These are phyloP conservation scores for Oxyria digyna DNA, from an alignment of 148 eudicot species.

Conservation along the genomic window DNA sequence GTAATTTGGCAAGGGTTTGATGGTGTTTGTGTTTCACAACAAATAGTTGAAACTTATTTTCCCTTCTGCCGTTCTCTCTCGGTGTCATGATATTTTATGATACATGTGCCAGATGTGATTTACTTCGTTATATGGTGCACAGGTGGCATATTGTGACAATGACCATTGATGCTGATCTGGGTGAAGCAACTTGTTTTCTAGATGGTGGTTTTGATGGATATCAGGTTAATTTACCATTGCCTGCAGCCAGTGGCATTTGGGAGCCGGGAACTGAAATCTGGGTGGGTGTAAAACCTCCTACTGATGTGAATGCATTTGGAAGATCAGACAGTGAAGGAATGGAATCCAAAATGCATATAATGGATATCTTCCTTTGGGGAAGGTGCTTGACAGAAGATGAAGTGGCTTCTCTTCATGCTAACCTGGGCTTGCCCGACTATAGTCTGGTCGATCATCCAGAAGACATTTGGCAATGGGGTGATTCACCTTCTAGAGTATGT, in stretches of 20 bases:
- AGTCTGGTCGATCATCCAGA: conserved; percentile 63
- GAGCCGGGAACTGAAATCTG: conserved; percentile 91
- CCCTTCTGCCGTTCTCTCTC: background rate
- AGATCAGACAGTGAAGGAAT: conserved; percentile 97
- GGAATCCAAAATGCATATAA: conserved; percentile 89
- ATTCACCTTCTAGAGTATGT: conserved; percentile 89
- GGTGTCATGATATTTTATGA: background rate
- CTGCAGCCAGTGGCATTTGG: conserved; percentile 61
- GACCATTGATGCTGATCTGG: conserved; percentile 89
- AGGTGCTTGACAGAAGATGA: conserved; percentile 98
- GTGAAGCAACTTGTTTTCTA: conserved; percentile 90
- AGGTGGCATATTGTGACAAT: conserved; percentile 97
- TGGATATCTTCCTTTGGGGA: conserved; percentile 99
- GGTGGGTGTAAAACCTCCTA: conserved; percentile 88
- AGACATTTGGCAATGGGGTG: conserved; percentile 91
- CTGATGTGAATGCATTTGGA: conserved; percentile 85
- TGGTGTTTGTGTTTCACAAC: background rate
- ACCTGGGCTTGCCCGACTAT: conserved; percentile 59
- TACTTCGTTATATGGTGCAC: conserved; percentile 9
- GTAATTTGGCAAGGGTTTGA: background rate
- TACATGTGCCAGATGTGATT: background rate
- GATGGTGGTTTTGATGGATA: conserved; percentile 92
- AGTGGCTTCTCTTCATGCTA: conserved; percentile 61
- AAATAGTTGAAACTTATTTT: background rate
- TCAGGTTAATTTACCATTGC: conserved; percentile 64